Percentiles rank a stretch among this genome's conserved stretches.
phyloP scores from a whole-genome alignment of 106 monocot genomes.

The Acorus calamus region DNA sequence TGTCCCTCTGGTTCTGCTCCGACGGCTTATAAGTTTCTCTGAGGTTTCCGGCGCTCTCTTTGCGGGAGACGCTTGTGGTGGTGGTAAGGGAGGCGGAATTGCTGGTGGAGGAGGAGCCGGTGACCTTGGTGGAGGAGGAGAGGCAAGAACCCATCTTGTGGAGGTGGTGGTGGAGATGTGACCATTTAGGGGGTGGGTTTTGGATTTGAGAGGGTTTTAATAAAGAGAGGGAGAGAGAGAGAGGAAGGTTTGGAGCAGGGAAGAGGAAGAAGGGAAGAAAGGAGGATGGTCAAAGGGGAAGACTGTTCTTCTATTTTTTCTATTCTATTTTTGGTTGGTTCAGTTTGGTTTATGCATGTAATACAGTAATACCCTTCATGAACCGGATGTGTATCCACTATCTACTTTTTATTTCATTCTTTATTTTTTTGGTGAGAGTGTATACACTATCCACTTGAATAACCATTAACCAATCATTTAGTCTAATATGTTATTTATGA shows the following conservation, averaged over 20 bases:
- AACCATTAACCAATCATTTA: too few relatives aligned
- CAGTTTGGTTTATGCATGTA: too few relatives aligned
- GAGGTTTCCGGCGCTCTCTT: not conserved
- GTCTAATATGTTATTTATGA: too few relatives aligned
- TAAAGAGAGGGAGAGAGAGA: not conserved
- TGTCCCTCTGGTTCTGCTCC: slow-evolving; percentile 5
- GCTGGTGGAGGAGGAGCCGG: slow-evolving; percentile 3
- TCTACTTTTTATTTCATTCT: too few relatives aligned
- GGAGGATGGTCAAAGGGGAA: slow-evolving; percentile 8
- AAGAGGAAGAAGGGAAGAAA: slow-evolving; percentile 7
- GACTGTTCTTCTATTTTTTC: not conserved
- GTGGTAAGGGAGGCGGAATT: not conserved
- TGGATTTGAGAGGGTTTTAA: not conserved
- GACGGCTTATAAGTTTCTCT: not conserved
- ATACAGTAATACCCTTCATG: too few relatives aligned
- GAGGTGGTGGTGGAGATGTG: not conserved
- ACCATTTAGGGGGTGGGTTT: not conserved
- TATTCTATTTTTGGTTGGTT: too few relatives aligned
- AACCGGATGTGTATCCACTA: too few relatives aligned
- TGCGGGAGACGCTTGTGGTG: not conserved
- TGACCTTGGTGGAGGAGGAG: slow-evolving; percentile 22
- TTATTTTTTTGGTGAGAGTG: too few relatives aligned
- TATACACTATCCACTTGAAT: too few relatives aligned
- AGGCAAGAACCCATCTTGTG: slow-evolving; percentile 44
- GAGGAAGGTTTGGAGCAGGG: slow-evolving; percentile 1